Percentiles rank a stretch among this genome's conserved stretches.
Evolutionary conservation across 805 yeast genomes (phyloP).

Genomic region (Candida boidinii): DNA sequence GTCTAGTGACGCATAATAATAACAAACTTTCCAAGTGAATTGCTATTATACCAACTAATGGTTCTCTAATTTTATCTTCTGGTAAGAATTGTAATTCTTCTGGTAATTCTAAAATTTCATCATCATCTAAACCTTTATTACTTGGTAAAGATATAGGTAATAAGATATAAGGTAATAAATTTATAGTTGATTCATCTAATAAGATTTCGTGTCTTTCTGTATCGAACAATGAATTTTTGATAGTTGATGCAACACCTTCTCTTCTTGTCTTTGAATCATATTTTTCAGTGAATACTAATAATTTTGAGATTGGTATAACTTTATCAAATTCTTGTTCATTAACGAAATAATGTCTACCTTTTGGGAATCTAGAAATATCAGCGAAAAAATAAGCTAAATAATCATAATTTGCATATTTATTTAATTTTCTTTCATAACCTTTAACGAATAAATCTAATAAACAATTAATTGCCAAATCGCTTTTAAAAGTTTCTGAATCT

Average conservation of each 20-base stretch:
- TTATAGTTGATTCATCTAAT: conserved; percentile 52
- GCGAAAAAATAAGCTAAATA: conserved; percentile 85
- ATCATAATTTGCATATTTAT: conserved; percentile 68
- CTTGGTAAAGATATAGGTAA: conserved; percentile 71
- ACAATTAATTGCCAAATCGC: conserved; percentile 59
- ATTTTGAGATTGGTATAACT: conserved; percentile 73
- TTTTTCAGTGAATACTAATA: conserved; percentile 75
- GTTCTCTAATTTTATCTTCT: conserved; percentile 71
- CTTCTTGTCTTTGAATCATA: conserved; percentile 73
- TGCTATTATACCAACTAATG: conserved; percentile 51
- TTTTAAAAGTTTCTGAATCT: conserved; percentile 38
- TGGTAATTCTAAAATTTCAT: conserved; percentile 81
- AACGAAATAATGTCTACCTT: conserved; percentile 72
- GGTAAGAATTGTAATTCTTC: conserved; percentile 78
- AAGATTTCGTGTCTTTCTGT: conserved; percentile 55
- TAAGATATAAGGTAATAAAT: conserved; percentile 72
- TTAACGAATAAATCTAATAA: conserved; percentile 84
- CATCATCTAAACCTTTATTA: conserved; percentile 53
- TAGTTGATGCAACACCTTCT: conserved; percentile 88
- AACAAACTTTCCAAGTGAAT: conserved; percentile 75
- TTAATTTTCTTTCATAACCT: conserved; percentile 65
- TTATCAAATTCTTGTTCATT: conserved; percentile 64
- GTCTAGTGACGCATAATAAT: conserved; percentile 66
- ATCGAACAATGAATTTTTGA: conserved; percentile 84
- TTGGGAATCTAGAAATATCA: conserved; percentile 69